Conservation (phyloP, 345 rosid genomes). For the Luvunga scandens region DNA sequence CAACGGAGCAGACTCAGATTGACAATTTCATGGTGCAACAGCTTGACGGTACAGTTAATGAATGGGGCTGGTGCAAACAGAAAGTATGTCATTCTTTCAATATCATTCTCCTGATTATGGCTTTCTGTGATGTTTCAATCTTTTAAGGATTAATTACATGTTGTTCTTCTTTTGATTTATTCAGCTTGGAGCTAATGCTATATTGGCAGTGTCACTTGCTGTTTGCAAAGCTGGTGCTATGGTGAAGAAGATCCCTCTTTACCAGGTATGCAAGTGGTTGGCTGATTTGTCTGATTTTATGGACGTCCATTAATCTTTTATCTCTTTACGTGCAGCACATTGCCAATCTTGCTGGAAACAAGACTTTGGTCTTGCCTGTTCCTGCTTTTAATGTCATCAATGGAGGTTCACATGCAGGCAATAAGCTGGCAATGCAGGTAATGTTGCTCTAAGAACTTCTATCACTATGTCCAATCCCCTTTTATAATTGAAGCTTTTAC, state of each 20-base stretch:
- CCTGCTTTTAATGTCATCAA: conserved; percentile 74
- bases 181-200: conserved; percentile 79
- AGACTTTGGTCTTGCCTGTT: conserved; percentile 58
- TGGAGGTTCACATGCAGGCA: conserved; percentile 74
- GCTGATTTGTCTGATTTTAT: not conserved
- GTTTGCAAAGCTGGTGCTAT: conserved; percentile 72
- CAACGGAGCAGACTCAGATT: conserved; percentile 49
- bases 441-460: not conserved
- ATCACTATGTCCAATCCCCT: not conserved
- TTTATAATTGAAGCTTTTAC: conserved; percentile 9
- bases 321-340: conserved; percentile 47
- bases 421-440: conserved; percentile 72
- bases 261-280: conserved; percentile 36
- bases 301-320: not conserved
- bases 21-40: conserved; percentile 67
- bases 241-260: conserved; percentile 64
- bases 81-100: conserved; percentile 34
- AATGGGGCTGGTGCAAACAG: conserved; percentile 87
- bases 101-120: not conserved
- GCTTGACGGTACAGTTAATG: conserved; percentile 70
- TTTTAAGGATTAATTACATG: not conserved
- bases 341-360: conserved; percentile 71
- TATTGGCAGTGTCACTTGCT: conserved; percentile 70
- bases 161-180: not conserved
- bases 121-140: not conserved